Base-by-base conservation (phyloP, 805 yeast genomes). In the Starmerella floricola region DNA sequence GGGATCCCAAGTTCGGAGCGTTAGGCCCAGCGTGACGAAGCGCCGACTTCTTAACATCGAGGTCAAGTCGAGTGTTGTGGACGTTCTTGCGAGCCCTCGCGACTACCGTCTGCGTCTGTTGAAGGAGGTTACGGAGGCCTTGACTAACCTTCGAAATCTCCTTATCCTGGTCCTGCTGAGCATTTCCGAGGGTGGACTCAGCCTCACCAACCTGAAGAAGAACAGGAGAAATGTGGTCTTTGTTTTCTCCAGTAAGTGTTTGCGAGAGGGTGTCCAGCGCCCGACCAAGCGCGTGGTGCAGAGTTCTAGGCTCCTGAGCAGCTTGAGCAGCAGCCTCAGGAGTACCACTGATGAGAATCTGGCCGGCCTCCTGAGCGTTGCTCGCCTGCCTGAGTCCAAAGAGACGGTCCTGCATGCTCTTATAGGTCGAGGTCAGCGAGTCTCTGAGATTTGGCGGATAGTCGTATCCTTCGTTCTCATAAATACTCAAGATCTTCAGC, bases 321-420 rank as follows among this genome's bases (percentile, higher is more conserved):
- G 76, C 62, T 51, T 66, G 67, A 20, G 67, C 64, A 41, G 72
- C 65, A 19, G 47, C 40, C 29, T 34, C 42, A 18, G 48, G 42
- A 19, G 50, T 41, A 37, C 57, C 57, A 32, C 52, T 46, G 15
- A 51, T 23, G 31, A 80, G 64, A 12, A 83, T 80, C 12, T 80
- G 74, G 64, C 83, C 91, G 4, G 87, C 88, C 58, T 83, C 94
- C n/a, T 76, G 71, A 1, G 88, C 83, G 19, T 80, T 70, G 36
- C 79, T 71, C 12, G 86, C 94, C 56, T 71, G 73, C 15, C 86
- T 72, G 46, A 82, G 67, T 47, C 75, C 80, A 45, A 72, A 67
- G 36, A 82, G 78, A 52, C 82, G 73, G 41, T 69, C 67, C 39
- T 78, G 67, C 46, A 83, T 69, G 50, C 71, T 71, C 62, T 76